A percentile compares a stretch with the other conserved stretches of the same genome.
phyloP scores from a whole-genome alignment of 306 rosid genomes.

The Prunus mume region DNA sequence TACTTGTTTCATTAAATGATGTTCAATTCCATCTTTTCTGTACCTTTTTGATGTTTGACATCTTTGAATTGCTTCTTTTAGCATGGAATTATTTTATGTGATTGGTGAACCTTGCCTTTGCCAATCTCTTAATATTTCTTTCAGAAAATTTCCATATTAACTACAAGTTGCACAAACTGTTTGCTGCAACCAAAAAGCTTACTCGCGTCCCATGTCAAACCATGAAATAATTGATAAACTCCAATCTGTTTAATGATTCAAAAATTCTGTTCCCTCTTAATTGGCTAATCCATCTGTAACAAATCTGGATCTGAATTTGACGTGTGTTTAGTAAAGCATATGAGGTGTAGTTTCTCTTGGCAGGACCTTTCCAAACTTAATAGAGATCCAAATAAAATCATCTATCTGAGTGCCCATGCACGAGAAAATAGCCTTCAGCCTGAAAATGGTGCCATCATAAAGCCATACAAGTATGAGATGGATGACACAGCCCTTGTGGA shows the following conservation, averaged over 20 bases:
- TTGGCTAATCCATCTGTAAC: neutral
- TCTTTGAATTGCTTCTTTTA: neutral
- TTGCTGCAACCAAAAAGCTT: neutral
- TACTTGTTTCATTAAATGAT: conserved; percentile 14
- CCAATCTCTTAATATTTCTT: neutral
- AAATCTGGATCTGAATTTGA: neutral
- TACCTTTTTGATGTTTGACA: neutral
- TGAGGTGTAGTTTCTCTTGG: conserved; percentile 17
- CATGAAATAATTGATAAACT: neutral
- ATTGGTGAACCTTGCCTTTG: neutral
- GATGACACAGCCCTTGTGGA: conserved; percentile 91
- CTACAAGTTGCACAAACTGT: neutral
- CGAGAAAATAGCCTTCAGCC: conserved; percentile 78
- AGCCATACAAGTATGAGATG: conserved; percentile 70
- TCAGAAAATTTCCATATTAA: neutral
- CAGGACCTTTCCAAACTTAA: conserved; percentile 94
- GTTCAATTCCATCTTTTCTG: neutral
- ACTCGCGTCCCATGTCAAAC: neutral
- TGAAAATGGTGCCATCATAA: conserved; percentile 72
- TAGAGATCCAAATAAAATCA: conserved; percentile 78
- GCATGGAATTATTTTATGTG: neutral
- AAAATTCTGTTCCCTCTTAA: neutral
- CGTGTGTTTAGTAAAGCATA: neutral
- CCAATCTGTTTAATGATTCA: neutral
- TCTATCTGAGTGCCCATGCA: conserved; percentile 94